Base-by-base conservation (phyloP, 441 rosid species). In the Hypseocharis bilobata region DNA sequence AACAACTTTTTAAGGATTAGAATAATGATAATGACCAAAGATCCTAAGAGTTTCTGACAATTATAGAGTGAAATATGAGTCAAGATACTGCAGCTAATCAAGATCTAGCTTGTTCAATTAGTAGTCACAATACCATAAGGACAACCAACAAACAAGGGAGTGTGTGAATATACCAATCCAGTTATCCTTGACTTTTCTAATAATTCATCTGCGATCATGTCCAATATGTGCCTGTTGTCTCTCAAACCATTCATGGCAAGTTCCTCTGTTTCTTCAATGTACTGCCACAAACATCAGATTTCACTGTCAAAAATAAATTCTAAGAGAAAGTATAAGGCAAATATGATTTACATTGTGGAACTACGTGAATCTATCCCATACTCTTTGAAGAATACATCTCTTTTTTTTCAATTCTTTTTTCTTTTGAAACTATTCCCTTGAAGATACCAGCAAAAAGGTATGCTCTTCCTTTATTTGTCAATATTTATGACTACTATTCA, bases 201-300 rank as follows among this genome's bases (percentile, higher is more conserved):
- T 55, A 92, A 80, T 36, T 83, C 89, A 64, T 76, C 75, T 1
- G 88, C 80, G 71, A 92, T 82, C 56, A 83, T 68, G 71, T 92
- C 97, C 69, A 92, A 78, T 68, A 92, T 79, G 67, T 81, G 85
- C 70, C 81, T 82, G 75, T 92, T 92, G 58, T 79, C 80, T 63
- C 72, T 80, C 80, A 92, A 66, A 75, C 91, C 96, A 69, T 83
- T 80, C 83, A 90, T 77, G 17, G 98, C 96, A 76, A 92, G 91
- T 74, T 90, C 94, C 85, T 92, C 97, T 1, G 98, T 86, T 79
- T 90, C 96, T 66, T 88, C 96, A 70, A 90, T 81, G 67, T 85
- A 92, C 98, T 92, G 85, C 65, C 72, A 77, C 70, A 75, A 72
- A 67, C 71, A 74, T 62, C 49, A 44, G 63, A 27, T 60, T 65